A percentile compares a stretch with the other conserved stretches of the same genome.
phyloP scores from a whole-genome alignment of 106 monocot genomes.

The Posidonia australis region DNA sequence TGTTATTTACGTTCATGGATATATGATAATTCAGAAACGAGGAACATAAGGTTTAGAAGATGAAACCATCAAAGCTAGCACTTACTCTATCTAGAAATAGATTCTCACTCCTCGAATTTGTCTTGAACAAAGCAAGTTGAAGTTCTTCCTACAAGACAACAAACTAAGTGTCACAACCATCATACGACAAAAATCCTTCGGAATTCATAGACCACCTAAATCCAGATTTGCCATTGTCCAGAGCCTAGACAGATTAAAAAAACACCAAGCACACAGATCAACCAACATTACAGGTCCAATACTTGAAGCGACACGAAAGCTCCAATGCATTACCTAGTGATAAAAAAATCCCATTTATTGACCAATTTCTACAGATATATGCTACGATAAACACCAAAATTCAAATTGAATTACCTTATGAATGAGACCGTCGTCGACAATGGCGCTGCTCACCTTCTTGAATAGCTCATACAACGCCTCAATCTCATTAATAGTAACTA shows the following conservation, averaged over 20 bases:
- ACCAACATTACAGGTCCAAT: too few species aligned
- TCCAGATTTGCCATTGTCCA: background rate
- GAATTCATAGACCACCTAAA: background rate
- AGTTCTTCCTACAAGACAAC: constrained; percentile 17
- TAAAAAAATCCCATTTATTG: too few species aligned
- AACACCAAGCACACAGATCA: too few species aligned
- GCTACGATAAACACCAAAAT: background rate
- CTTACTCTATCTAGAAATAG: constrained; percentile 22
- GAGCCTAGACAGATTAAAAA: too few species aligned
- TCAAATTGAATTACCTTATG: constrained; percentile 49
- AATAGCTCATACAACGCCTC: constrained; percentile 84
- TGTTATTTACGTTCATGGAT: too few species aligned
- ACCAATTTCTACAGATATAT: too few species aligned
- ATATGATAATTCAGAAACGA: too few species aligned
- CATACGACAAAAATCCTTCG: too few species aligned
- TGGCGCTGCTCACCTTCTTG: constrained; percentile 75
- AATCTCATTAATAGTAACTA: constrained; percentile 75
- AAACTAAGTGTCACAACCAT: background rate
- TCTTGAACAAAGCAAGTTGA: constrained; percentile 21
- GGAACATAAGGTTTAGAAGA: too few species aligned
- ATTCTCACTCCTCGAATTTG: constrained; percentile 8
- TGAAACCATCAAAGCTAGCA: background rate
- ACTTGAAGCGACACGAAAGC: too few species aligned
- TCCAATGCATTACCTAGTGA: too few species aligned
- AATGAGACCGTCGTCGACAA: constrained; percentile 67